phyloP scores from a whole-genome alignment of 2,329 filamentous ascomycete species.

The Aspergillus floridensis region DNA sequence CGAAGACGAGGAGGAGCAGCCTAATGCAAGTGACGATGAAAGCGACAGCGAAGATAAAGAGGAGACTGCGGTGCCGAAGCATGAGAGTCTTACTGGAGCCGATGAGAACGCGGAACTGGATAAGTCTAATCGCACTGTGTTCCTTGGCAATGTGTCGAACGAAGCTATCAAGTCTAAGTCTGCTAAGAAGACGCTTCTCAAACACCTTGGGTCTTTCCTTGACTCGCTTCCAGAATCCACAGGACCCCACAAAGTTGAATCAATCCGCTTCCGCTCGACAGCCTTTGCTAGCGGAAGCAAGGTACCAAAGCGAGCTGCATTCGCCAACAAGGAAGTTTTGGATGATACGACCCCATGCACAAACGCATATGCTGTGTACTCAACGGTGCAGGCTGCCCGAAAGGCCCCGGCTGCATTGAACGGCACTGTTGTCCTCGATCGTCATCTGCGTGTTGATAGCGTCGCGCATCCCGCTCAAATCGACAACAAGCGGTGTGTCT shows the following conservation, averaged over 20 bases:
- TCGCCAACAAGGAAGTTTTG: constrained; percentile 86
- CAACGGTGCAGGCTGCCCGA: constrained; percentile 69
- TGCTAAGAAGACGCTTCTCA: constrained; percentile 72
- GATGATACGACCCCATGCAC: constrained; percentile 86
- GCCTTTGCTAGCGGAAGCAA: constrained; percentile 69
- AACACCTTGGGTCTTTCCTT: constrained; percentile 76
- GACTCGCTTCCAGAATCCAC: constrained; percentile 49
- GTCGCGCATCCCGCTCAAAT: constrained; percentile 80
- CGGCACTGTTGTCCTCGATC: constrained; percentile 75
- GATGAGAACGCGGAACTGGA: constrained; percentile 61
- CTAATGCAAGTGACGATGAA: constrained; percentile 28
- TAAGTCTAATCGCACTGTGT: constrained; percentile 85
- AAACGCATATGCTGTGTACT: constrained; percentile 92
- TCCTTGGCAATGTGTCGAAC: constrained; percentile 85
- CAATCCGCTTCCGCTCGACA: constrained; percentile 89
- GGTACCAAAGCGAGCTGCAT: constrained; percentile 91
- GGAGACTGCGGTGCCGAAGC: constrained; percentile 30
- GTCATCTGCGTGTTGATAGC: constrained; percentile 86
- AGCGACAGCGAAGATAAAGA: constrained; percentile 35
- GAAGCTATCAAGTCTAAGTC: constrained; percentile 78
- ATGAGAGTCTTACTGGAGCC: constrained; percentile 39
- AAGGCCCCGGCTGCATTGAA: constrained; percentile 76
- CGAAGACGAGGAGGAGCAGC: constrained; percentile 39
- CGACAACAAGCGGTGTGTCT: constrained; percentile 87
- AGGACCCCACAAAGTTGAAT: constrained; percentile 73